A percentile compares a stretch with the other conserved stretches of the same genome.
phyloP scores from a whole-genome alignment of 1,284 basidiomycete species.

The Trichosporon inkin region DNA sequence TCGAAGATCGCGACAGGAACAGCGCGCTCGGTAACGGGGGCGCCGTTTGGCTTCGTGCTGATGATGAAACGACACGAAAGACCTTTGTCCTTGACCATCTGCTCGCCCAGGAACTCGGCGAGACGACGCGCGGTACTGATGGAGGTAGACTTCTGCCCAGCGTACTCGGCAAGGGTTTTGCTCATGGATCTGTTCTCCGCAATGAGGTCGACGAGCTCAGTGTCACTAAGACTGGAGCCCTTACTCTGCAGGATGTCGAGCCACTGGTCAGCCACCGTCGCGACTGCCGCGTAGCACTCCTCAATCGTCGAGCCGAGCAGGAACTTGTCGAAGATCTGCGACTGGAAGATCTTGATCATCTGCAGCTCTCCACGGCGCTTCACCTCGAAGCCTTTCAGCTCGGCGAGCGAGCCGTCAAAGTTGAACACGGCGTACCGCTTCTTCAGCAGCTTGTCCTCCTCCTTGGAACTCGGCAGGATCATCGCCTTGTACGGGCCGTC shows the following conservation, averaged over 20 bases:
- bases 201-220: slow-evolving; percentile 95
- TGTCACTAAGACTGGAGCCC: slow-evolving; percentile 77
- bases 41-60: slow-evolving; percentile 85
- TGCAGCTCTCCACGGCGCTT: slow-evolving; percentile 97
- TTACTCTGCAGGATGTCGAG: slow-evolving; percentile 89
- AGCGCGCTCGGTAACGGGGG: slow-evolving; percentile 94
- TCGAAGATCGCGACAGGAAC: slow-evolving; percentile 99
- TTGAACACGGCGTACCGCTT: slow-evolving; percentile 99
- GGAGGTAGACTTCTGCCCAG: slow-evolving; percentile 92
- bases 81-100: slow-evolving; percentile 99
- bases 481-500: slow-evolving; percentile 98
- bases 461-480: slow-evolving; percentile 98
- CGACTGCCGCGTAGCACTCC: slow-evolving; percentile 93
- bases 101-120: slow-evolving; percentile 94
- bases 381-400: slow-evolving; percentile 98
- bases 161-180: slow-evolving; percentile 94
- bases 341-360: slow-evolving; percentile 99
- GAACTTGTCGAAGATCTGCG: slow-evolving; percentile 97
- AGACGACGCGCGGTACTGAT: slow-evolving; percentile 94
- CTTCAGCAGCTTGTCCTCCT: slow-evolving; percentile 98
- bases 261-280: slow-evolving; percentile 93
- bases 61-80: slow-evolving; percentile 99
- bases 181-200: slow-evolving; percentile 99
- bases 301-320: slow-evolving; percentile 85
- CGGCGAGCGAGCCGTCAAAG: slow-evolving; percentile 92